Percentiles rank a stretch among this genome's conserved stretches.
phyloP scores from a whole-genome alignment of 805 yeast species.

The Starmerella cellae region DNA sequence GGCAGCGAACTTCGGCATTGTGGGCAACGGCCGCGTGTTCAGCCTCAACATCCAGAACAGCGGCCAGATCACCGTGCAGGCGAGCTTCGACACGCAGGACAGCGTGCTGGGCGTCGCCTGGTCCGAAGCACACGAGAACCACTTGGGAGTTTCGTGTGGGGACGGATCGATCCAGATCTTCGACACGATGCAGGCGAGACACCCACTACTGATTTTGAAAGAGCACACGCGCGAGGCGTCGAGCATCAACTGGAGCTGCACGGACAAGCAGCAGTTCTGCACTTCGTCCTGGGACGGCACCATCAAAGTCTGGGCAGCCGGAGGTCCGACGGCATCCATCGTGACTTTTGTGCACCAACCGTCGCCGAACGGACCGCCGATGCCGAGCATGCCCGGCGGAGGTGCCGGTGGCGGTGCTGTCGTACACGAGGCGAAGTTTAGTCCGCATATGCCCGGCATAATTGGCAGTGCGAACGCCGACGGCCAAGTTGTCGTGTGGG shows the following conservation, averaged over 20 bases:
- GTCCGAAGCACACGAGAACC: slow-evolving; percentile 87
- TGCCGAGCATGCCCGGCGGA: not conserved
- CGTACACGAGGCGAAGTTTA: slow-evolving; percentile 64
- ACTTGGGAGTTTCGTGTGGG: slow-evolving; percentile 68
- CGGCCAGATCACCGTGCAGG: slow-evolving; percentile 47
- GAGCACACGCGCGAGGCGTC: slow-evolving; percentile 73
- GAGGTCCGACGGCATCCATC: slow-evolving; percentile 9
- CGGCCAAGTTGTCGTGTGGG: slow-evolving; percentile 71
- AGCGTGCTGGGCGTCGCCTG: slow-evolving; percentile 79
- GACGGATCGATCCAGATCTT: slow-evolving; percentile 80
- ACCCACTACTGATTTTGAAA: slow-evolving; percentile 27
- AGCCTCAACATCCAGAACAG: slow-evolving; percentile 52
- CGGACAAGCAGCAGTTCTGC: slow-evolving; percentile 54
- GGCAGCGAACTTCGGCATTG: slow-evolving; percentile 84
- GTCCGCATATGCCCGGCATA: slow-evolving; percentile 69
- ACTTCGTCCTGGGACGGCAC: slow-evolving; percentile 90
- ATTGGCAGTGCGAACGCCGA: slow-evolving; percentile 62
- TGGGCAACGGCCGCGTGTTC: slow-evolving; percentile 79
- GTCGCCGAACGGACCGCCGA: not conserved
- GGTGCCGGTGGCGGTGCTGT: slow-evolving; percentile 20
- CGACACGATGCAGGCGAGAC: slow-evolving; percentile 40
- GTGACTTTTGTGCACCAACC: slow-evolving; percentile 15
- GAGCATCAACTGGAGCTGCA: slow-evolving; percentile 58
- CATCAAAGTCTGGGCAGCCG: slow-evolving; percentile 38
- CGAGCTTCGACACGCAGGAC: slow-evolving; percentile 78